A percentile compares a stretch with the other conserved stretches of the same genome.
Conservation (phyloP, 805 yeast species). For the Lipomyces lipofer region DNA sequence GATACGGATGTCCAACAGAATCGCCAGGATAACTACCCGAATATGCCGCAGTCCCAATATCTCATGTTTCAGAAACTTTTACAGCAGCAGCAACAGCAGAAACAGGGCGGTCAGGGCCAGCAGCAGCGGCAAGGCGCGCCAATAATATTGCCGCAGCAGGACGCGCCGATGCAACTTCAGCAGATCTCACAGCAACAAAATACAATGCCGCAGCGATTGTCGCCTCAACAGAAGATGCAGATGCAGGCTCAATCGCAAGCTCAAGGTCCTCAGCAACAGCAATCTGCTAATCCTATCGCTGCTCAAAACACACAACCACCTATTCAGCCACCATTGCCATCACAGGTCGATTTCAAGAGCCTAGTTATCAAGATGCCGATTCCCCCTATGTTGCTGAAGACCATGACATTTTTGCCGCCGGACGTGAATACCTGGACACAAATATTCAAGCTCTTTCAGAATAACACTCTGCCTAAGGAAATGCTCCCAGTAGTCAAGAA, state of each 20-base stretch:
- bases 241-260: slow-evolving; percentile 33
- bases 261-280: slow-evolving; percentile 17
- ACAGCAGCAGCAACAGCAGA: slow-evolving; percentile 22
- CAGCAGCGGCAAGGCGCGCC: slow-evolving; percentile 20
- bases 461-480: slow-evolving; percentile 58
- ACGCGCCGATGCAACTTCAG: slow-evolving; percentile 18
- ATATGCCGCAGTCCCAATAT: slow-evolving; percentile 6
- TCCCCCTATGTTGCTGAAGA: slow-evolving; percentile 63
- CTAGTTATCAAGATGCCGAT: slow-evolving; percentile 64
- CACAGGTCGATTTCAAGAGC: slow-evolving; percentile 26
- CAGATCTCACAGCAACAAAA: slow-evolving; percentile 21
- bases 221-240: slow-evolving; percentile 21
- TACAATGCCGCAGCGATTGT: slow-evolving; percentile 6
- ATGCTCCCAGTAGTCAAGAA: slow-evolving; percentile 61
- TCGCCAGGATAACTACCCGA: background rate
- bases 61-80: slow-evolving; percentile 2
- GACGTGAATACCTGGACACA: slow-evolving; percentile 80
- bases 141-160: slow-evolving; percentile 15
- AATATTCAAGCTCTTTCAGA: slow-evolving; percentile 62
- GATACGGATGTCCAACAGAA: slow-evolving; percentile 3
- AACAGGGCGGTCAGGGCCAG: slow-evolving; percentile 3
- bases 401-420: slow-evolving; percentile 75
- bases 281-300: slow-evolving; percentile 4
- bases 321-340: slow-evolving; percentile 6
- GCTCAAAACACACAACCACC: background rate